Conservation (phyloP, 73 alveolate genomes). For the Tetrahymena borealis region DNA sequence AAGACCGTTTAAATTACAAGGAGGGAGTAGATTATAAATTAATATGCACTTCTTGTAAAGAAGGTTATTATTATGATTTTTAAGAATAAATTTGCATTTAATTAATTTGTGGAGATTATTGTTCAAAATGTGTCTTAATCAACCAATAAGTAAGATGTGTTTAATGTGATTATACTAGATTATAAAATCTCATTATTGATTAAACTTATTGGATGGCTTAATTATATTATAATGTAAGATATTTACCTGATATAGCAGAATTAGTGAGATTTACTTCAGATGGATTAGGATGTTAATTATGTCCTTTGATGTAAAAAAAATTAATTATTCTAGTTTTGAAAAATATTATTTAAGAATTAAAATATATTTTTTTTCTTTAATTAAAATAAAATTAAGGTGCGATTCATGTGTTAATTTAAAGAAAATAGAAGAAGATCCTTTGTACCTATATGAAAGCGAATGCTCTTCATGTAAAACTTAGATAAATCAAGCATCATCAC, state of each 20-base stretch:
- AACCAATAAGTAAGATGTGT: not conserved
- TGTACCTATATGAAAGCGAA: not conserved
- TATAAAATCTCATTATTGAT: not conserved
- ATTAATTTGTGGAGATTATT: not conserved
- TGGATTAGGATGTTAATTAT: not conserved
- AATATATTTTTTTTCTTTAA: not conserved
- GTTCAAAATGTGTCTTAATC: not conserved
- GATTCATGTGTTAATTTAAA: not conserved
- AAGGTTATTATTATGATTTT: not conserved
- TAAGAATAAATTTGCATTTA: not conserved
- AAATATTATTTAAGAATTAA: not conserved
- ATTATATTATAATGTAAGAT: not conserved
- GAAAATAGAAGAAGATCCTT: not conserved
- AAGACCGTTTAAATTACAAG: not conserved
- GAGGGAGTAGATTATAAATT: not conserved
- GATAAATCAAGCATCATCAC: not conserved
- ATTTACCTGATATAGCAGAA: not conserved
- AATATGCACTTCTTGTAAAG: not conserved
- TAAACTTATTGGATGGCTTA: not conserved
- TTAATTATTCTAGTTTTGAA: not conserved
- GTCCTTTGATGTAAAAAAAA: not conserved
- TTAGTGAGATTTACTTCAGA: not conserved
- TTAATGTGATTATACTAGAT: not conserved
- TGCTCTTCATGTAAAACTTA: not conserved
- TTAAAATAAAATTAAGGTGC: no score